Base-by-base conservation (phyloP, 2,329 filamentous ascomycete species). In the Podosphaera leucotricha region DNA sequence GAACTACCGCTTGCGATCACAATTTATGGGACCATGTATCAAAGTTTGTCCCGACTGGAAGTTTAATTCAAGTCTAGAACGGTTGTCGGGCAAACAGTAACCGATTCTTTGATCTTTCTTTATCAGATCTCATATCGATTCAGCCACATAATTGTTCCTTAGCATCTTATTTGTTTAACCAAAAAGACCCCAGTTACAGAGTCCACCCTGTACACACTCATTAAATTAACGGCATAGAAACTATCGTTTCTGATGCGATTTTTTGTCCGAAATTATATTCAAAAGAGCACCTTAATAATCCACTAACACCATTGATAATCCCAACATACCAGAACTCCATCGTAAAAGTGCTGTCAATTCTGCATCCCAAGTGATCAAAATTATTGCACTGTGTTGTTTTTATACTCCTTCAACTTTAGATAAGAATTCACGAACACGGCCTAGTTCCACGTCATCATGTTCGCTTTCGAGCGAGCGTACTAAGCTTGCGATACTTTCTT, bases 401-500 rank as follows among this genome's bases (percentile, higher is more conserved):
- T 11, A 42, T 24, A 42, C 40, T 13, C 8, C 26, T 19, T 33
- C 40, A 10, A 42, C 40, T 18, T 26, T 42, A 6, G 40, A 42
- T 46, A 92, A 63, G 56, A 92, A 92, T 43, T 85, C 74, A 52
- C 80, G 68, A 11, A 92, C 80, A 7, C 84, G 65, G 0, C 72
- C 74, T 7, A 87, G 74, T 56, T 92, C 83, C 1, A 84, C 65
- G 53, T 82, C 79, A 6, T 74, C 71, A 44, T 69, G 72, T 58
- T 94, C 86, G 55, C 85, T 92, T 61, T 93, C 87, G 2, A 95
- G 80, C 2, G 90, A 90, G 49, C 82, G 75, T 40, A 92, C 72
- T 38, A 98, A 65, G 2, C 76, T 75, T 43, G 84, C 81, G 0
- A 94, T 67, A 43, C 85, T 72, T 46, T 73, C 72, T 53, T 95